A percentile compares a stretch with the other conserved stretches of the same genome.
Evolutionary conservation across 371 early-diverging fungal species (phyloP).

Genomic region (Mucor piriformis): DNA sequence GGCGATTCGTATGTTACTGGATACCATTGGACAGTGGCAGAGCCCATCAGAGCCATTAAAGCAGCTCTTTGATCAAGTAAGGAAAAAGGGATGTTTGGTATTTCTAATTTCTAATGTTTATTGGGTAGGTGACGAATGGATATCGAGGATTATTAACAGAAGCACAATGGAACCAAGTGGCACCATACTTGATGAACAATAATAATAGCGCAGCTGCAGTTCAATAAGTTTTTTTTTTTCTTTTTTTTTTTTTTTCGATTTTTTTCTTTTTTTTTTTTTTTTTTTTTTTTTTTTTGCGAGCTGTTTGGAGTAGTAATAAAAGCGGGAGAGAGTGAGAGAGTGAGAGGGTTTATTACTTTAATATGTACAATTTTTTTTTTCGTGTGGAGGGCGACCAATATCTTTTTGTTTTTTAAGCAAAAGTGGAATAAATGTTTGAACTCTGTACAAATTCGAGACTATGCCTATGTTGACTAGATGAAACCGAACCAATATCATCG

Average conservation of each 20-base stretch:
- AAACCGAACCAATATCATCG: constrained; percentile 19
- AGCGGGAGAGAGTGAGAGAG: no score
- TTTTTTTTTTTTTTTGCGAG: no score
- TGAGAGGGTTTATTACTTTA: no score
- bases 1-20: constrained; percentile 70
- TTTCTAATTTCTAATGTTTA: not conserved
- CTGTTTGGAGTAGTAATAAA: no score
- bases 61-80: constrained; percentile 65
- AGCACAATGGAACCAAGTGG: constrained; percentile 15
- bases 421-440: not conserved
- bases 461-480: not conserved
- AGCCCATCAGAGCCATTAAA: constrained; percentile 61
- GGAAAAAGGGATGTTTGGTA: not conserved
- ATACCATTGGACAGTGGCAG: constrained; percentile 72
- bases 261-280: no score
- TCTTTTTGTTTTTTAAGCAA: not conserved
- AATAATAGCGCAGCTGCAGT: no score
- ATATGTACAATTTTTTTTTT: no score
- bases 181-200: not conserved
- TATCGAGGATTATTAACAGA: constrained; percentile 6
- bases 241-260: no score
- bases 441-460: constrained; percentile 21
- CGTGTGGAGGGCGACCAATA: no score
- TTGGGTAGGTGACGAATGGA: not conserved
- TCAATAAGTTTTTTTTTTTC: no score